Conservation (phyloP, 176 grass and related monocot species). For the Panicum miliaceum region DNA sequence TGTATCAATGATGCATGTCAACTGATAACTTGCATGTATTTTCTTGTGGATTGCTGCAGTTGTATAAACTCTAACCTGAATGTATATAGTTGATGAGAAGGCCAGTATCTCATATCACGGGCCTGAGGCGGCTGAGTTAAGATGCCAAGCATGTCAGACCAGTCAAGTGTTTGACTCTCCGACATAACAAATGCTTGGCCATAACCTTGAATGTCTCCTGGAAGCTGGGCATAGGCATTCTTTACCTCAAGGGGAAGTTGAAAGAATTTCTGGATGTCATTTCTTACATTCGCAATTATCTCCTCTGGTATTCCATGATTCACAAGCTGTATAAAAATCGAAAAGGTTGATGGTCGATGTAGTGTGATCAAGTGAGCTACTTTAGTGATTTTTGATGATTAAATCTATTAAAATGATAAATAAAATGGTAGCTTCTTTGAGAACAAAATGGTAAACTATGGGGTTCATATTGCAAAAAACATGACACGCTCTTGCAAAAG, state of each 20-base stretch:
- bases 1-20: not conserved
- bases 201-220: slow-evolving; percentile 61
- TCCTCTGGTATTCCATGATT: slow-evolving; percentile 59
- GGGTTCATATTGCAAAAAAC: too few relatives aligned
- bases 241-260: slow-evolving; percentile 51
- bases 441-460: too few relatives aligned
- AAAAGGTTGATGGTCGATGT: not conserved
- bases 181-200: slow-evolving; percentile 1
- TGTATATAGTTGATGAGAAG: slow-evolving; percentile 31
- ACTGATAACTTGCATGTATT: not conserved
- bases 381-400: too few relatives aligned
- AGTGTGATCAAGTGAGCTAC: too few relatives aligned
- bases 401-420: too few relatives aligned
- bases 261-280: slow-evolving; percentile 38
- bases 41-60: not conserved
- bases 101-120: slow-evolving; percentile 55
- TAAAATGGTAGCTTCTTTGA: too few relatives aligned
- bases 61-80: slow-evolving; percentile 42
- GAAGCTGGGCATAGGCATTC: slow-evolving; percentile 38
- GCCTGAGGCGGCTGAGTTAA: slow-evolving; percentile 42
- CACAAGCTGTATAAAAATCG: slow-evolving; percentile 47
- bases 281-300: slow-evolving; percentile 43
- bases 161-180: not conserved
- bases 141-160: slow-evolving; percentile 41
- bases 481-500: too few relatives aligned